Percentiles rank a stretch among this genome's conserved stretches.
Evolutionary conservation across 1,284 basidiomycete species (phyloP).

Genomic region (Porogramme epimiltina): DNA sequence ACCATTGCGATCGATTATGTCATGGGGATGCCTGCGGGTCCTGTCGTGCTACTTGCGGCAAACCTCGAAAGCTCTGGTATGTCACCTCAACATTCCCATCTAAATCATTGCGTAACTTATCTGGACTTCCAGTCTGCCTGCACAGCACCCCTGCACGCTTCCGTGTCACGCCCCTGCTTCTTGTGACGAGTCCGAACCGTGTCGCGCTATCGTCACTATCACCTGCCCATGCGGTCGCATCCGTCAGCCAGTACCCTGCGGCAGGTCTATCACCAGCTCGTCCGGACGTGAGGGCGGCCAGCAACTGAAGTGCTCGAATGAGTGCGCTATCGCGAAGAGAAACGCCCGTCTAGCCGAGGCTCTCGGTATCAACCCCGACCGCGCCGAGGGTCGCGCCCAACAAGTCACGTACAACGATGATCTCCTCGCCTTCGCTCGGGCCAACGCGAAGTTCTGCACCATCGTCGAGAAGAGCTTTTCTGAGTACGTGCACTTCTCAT

Average conservation of each 20-base stretch:
- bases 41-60: conserved; percentile 80
- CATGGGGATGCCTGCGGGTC: conserved; percentile 79
- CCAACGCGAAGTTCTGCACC: conserved; percentile 67
- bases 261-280: conserved; percentile 51
- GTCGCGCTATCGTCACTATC: conserved; percentile 63
- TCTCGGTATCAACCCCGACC: conserved; percentile 71
- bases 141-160: conserved; percentile 70
- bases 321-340: conserved; percentile 81
- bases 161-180: conserved; percentile 85
- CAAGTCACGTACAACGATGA: conserved; percentile 64
- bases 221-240: conserved; percentile 84
- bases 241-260: conserved; percentile 72
- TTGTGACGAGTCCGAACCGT: conserved; percentile 81
- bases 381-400: conserved; percentile 31
- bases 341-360: conserved; percentile 88
- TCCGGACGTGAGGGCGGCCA: conserved; percentile 40
- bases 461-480: conserved; percentile 79
- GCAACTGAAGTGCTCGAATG: conserved; percentile 75
- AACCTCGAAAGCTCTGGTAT: conserved; percentile 80
- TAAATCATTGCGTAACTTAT: not conserved
- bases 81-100: conserved; percentile 19
- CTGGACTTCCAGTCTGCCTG: conserved; percentile 45
- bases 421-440: conserved; percentile 57
- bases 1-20: conserved; percentile 79
- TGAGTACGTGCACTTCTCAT: conserved; percentile 53